phyloP scores from a whole-genome alignment of 768 basidiomycete species.

The Candolleomyces aberdarensis region DNA sequence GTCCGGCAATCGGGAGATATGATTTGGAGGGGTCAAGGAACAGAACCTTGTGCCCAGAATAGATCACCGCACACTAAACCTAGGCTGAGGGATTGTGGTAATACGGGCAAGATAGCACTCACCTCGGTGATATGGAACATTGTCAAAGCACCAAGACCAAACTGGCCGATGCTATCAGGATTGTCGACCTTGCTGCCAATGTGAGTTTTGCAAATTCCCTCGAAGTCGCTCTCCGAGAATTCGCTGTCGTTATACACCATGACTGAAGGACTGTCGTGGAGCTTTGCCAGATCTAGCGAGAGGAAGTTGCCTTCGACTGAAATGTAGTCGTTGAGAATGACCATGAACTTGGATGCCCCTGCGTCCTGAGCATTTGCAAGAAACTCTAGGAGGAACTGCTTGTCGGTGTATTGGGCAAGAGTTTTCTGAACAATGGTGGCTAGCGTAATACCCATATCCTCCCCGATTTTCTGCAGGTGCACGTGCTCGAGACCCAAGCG shows the following conservation, averaged over 20 bases:
- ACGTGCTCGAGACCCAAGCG: slow-evolving; percentile 31
- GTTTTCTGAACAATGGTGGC: slow-evolving; percentile 41
- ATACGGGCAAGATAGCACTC: slow-evolving; percentile 2
- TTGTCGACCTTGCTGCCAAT: slow-evolving; percentile 41
- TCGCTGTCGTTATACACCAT: slow-evolving; percentile 42
- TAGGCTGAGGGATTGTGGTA: too few species aligned
- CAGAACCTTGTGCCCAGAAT: slow-evolving; percentile 27
- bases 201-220: slow-evolving; percentile 43
- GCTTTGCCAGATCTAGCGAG: slow-evolving; percentile 29
- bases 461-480: slow-evolving; percentile 24
- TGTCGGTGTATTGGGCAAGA: slow-evolving; percentile 37
- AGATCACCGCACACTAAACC: slow-evolving; percentile 30
- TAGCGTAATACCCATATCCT: slow-evolving; percentile 43
- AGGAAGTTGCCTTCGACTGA: slow-evolving; percentile 19
- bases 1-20: slow-evolving; percentile 31
- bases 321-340: slow-evolving; percentile 35
- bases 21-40: slow-evolving; percentile 46
- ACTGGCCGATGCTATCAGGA: slow-evolving; percentile 43
- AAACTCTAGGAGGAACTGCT: slow-evolving; percentile 46
- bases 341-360: slow-evolving; percentile 35
- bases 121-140: slow-evolving; percentile 56
- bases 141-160: slow-evolving; percentile 49
- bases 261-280: slow-evolving; percentile 35
- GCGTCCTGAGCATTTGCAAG: slow-evolving; percentile 55
- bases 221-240: slow-evolving; percentile 42